Evolutionary conservation across 495 filamentous ascomycete species (phyloP).

Genomic region (Hapsidospora chrysogenum): DNA sequence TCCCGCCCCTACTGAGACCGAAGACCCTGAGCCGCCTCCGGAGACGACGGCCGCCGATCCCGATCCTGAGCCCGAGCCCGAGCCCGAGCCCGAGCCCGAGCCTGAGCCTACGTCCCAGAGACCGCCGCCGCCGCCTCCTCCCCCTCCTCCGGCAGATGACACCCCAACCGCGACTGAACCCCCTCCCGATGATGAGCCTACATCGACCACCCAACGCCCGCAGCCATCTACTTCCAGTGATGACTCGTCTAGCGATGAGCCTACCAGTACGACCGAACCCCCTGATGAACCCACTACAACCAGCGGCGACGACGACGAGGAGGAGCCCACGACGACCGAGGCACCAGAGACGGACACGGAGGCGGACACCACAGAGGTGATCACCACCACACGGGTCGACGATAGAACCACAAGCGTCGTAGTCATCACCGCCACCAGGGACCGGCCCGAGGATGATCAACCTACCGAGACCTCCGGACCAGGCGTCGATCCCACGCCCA

Average conservation of each 20-base stretch:
- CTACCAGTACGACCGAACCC: too few species aligned
- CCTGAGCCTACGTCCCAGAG: neutral
- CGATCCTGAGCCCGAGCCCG: constrained; percentile 2
- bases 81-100: constrained; percentile 2
- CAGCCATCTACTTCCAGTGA: too few species aligned
- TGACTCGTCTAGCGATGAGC: too few species aligned
- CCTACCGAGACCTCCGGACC: constrained; percentile 6
- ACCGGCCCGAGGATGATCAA: constrained; percentile 5
- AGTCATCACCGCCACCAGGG: constrained; percentile 11
- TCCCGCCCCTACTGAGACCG: too few species aligned
- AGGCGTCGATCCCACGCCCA: constrained; percentile 12
- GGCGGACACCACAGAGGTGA: constrained; percentile 9
- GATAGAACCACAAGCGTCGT: constrained; percentile 8
- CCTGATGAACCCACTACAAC: too few species aligned
- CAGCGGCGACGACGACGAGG: constrained; percentile 6
- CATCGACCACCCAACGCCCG: too few species aligned
- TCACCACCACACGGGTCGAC: too few species aligned
- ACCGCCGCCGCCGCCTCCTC: too few species aligned
- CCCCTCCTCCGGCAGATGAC: neutral
- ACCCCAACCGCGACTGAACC: constrained; percentile 8
- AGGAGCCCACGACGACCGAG: neutral
- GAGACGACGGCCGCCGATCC: too few species aligned
- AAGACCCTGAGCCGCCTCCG: too few species aligned
- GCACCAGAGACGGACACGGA: neutral
- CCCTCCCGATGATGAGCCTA: too few species aligned